Evolutionary conservation across 768 basidiomycete species (phyloP), one percentile per base, ranked within the genome.

Genomic region (Tylopilus sp.): DNA sequence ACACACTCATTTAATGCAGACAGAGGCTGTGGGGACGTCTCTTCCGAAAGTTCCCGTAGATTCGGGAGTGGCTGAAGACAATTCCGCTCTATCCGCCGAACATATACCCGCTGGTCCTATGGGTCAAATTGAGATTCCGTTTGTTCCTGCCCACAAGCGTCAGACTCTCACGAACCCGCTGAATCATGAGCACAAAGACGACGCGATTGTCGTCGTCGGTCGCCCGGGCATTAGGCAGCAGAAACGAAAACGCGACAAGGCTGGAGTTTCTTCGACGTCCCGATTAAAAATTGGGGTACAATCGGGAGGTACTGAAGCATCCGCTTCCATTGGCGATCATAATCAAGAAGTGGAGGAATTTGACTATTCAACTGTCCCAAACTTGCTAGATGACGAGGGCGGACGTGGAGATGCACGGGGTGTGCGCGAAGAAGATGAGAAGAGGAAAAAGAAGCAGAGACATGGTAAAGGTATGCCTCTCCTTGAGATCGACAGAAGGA

Each of bases 171-270:
- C 53, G 36, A 56, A 55, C 15, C 28, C 48, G 17, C 51, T 48
- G 33, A 41, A 36, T 25, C 40, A 53, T 22, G 36, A 62, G 30
- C 65, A 64, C 18, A 70, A 71, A 28, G 81, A 84, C 40, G 89
- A 88, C 61, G 73, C 80, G 1, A 83, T 92, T 47, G 80, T 91
- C 6, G 76, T 86, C 13, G 86, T 90, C 17, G 88, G 88, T 7
- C 82, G 85, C 61, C 63, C 73, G 18, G 73, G 77, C 47, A 74
- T 78, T 63, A 83, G 82, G 72, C 87, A 87, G 63, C 76, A 81
- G 36, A 88, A 88, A 65, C 75, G 84, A 54, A 66, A 56, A 51
- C 54, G 60, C 20, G 62, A 59, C 47, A 59, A 49, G 48, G 45
- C 48, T 17, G 62, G 51, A 50, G 53, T 21, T 7, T 10, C 28